Evolutionary conservation across 2,329 filamentous ascomycete species (phyloP).

Genomic region (Plenodomus biglobosus): DNA sequence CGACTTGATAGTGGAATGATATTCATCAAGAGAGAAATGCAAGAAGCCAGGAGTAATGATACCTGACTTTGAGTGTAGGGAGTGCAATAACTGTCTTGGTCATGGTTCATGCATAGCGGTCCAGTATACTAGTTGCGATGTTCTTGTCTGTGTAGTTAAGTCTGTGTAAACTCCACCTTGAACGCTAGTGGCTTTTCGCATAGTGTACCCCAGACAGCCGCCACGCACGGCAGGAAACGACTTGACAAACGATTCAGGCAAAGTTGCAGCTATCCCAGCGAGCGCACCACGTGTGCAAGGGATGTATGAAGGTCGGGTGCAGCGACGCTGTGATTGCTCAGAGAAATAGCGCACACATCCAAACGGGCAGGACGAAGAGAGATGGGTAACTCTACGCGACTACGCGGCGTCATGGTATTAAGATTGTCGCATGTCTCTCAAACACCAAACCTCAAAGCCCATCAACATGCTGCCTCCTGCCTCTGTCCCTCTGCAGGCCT

Average conservation of each 20-base stretch:
- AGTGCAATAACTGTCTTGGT: too few species aligned
- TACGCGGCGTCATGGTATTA: neutral
- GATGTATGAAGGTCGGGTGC: neutral
- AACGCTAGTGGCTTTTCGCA: neutral
- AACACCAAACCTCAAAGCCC: neutral
- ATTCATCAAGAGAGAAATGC: too few species aligned
- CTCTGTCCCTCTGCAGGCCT: neutral
- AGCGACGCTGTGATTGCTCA: conserved; percentile 18
- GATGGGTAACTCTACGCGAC: conserved; percentile 20
- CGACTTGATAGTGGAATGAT: too few species aligned
- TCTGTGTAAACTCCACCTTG: neutral
- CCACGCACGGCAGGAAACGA: neutral
- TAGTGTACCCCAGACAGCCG: neutral
- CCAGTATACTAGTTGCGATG: neutral
- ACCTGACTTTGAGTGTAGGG: too few species aligned
- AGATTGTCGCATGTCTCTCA: neutral
- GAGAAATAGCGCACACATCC: conserved; percentile 20
- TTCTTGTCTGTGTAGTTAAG: neutral
- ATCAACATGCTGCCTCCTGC: neutral
- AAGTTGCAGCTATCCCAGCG: neutral
- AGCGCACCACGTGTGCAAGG: neutral
- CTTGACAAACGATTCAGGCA: too few species aligned
- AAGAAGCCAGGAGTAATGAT: too few species aligned
- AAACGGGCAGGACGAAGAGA: conserved; percentile 11
- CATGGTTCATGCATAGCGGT: too few species aligned